Evolutionary conservation across 2,329 filamentous ascomycete species (phyloP).

Genomic region (Nothomitra cinnamomea): DNA sequence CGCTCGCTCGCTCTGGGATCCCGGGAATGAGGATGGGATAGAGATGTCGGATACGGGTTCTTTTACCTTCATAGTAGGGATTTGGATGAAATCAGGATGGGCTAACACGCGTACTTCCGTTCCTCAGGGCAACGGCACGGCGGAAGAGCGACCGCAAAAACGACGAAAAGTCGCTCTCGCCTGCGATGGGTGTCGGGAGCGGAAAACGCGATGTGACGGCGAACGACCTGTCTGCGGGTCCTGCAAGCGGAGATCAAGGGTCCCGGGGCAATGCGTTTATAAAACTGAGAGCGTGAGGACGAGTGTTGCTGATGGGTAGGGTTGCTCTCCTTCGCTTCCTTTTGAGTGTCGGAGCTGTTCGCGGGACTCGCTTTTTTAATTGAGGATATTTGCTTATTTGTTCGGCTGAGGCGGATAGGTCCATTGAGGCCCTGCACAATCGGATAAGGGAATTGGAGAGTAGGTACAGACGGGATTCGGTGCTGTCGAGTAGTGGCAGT

Average conservation of each 20-base stretch:
- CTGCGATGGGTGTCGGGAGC: slow-evolving; percentile 3
- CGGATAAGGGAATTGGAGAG: not conserved
- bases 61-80: not conserved
- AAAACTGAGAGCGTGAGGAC: not conserved
- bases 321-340: not conserved
- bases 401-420: not conserved
- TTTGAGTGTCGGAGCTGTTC: not conserved
- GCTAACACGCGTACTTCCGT: not conserved
- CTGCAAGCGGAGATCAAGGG: not conserved
- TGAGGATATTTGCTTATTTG: not conserved
- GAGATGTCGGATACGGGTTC: not conserved
- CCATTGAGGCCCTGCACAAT: slow-evolving; percentile 1
- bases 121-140: not conserved
- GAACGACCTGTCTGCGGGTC: slow-evolving; percentile 3
- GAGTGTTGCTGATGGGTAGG: not conserved
- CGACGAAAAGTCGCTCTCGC: slow-evolving; percentile 3
- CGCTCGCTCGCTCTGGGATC: not conserved
- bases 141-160: not conserved
- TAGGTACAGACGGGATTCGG: not conserved
- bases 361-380: not conserved
- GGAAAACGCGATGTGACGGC: slow-evolving; percentile 3
- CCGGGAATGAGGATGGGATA: not conserved
- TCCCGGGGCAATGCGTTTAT: not conserved
- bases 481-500: not conserved
- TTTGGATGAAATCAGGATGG: not conserved